phyloP scores from a whole-genome alignment of 2,329 filamentous ascomycete species.

The Epichloe festucae region DNA sequence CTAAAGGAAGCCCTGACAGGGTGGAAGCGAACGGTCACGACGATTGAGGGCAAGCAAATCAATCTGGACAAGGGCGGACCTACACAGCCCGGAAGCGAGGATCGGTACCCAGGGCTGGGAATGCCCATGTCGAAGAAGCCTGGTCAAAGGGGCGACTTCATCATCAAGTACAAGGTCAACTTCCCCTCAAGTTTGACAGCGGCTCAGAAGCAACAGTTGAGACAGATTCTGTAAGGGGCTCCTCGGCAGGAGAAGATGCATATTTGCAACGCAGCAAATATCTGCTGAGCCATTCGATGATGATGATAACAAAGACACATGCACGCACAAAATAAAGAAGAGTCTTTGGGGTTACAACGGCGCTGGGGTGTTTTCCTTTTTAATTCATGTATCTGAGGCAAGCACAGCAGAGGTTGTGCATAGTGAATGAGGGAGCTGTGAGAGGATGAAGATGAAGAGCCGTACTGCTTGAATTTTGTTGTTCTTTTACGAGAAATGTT shows the following conservation, averaged over 20 bases:
- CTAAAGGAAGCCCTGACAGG: conserved; percentile 92
- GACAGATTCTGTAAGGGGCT: conserved; percentile 53
- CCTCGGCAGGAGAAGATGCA: not conserved
- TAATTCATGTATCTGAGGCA: not conserved
- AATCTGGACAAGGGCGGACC: conserved; percentile 69
- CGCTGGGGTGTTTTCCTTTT: not conserved
- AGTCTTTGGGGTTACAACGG: not conserved
- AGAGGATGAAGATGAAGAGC: no score
- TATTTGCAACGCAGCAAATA: not conserved
- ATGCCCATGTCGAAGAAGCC: conserved; percentile 94
- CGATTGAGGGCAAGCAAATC: conserved; percentile 83
- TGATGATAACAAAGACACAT: not conserved
- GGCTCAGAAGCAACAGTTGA: conserved; percentile 68
- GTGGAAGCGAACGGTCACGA: conserved; percentile 83
- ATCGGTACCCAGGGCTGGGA: conserved; percentile 71
- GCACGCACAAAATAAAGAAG: not conserved
- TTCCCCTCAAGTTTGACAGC: conserved; percentile 70
- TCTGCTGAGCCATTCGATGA: conserved; percentile 2
- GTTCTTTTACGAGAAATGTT: no score
- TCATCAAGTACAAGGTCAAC: conserved; percentile 84
- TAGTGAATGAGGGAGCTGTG: not conserved
- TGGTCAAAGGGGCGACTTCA: conserved; percentile 74
- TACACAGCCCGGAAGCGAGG: conserved; percentile 71
- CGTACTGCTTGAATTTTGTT: no score
- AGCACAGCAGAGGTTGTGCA: not conserved